Base-by-base conservation (phyloP, 371 early-diverging fungal species). In the Mortierella polycephala region DNA sequence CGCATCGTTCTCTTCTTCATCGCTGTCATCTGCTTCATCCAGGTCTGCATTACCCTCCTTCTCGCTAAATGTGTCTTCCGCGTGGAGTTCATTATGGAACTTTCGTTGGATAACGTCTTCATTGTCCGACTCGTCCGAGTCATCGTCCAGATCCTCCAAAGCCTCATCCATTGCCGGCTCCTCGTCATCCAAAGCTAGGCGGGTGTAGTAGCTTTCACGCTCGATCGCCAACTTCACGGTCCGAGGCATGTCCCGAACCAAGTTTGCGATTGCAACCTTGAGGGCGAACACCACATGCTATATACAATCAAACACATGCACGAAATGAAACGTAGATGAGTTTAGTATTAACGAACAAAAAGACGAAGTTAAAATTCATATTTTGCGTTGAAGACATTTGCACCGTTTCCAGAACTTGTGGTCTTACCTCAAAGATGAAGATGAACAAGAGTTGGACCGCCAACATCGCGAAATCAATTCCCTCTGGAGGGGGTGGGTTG, bases 401-500 rank as follows among this genome's bases (percentile, higher is more conserved):
- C 46, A 46, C 13, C 46, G 46, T 46, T 46, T 46, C 1, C 46
- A n/a, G n/a, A n/a, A n/a, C 18, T 13, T 41, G 23, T 21, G 40
- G 7, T 16, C 51, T 58, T 72, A 85, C 83, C 83, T 88, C 86
- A 65, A 84, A 88, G 40, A 84, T 66, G 14, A 88, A 67, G 21
- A 88, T 72, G 60, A 86, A 88, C 14, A 70, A 69, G 23, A 87
- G 53, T 39, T 75, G 83, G 13, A 70, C 82, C 20, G 71, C 81
- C 13, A 86, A 41, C 6, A 82, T 57, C 7, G 56, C 18, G 37
- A 45, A 62, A 23, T 81, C 61, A 11, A 67, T 20, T 5, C 37
- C 21, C 14, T 23, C 9, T 1, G 14, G 5, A 6, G 42, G 2
- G 57, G 8, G 20, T 14, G 16, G 8, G 50, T 57, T 47, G 5